These are phyloP conservation scores for Venturia pyrina DNA, from an alignment of 2,329 filamentous ascomycete species.

Conservation along the genomic window DNA sequence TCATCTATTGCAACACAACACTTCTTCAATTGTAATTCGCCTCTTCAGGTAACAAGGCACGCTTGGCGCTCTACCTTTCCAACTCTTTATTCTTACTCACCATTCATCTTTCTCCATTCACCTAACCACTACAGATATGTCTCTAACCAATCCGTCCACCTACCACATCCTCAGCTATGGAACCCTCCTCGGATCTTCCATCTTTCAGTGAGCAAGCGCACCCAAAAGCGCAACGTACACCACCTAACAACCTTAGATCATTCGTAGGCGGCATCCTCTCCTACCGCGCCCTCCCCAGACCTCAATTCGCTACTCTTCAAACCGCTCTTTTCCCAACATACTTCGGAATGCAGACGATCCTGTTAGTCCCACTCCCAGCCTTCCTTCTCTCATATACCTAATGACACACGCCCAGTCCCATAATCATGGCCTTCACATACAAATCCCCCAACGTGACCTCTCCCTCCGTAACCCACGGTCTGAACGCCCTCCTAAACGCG, in stretches of 20 bases:
- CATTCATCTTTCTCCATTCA: background rate
- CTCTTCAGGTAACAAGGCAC: background rate
- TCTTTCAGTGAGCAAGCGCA: slow-evolving; percentile 43
- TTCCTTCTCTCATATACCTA: background rate
- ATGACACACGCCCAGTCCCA: slow-evolving; percentile 33
- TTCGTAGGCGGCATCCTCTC: slow-evolving; percentile 67
- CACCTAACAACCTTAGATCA: slow-evolving; percentile 43
- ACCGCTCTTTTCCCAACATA: slow-evolving; percentile 76
- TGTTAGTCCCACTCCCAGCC: slow-evolving; percentile 23
- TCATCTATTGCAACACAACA: background rate
- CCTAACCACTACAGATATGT: slow-evolving; percentile 14
- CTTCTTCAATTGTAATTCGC: background rate
- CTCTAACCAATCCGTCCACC: slow-evolving; percentile 53
- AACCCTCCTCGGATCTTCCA: slow-evolving; percentile 72
- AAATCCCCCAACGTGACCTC: slow-evolving; percentile 63
- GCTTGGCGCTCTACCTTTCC: background rate
- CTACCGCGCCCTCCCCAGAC: slow-evolving; percentile 65
- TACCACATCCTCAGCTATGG: slow-evolving; percentile 83
- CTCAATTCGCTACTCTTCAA: slow-evolving; percentile 75
- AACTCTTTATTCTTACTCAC: background rate
- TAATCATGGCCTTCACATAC: slow-evolving; percentile 68
- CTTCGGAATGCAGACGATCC: slow-evolving; percentile 70
- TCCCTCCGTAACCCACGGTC: slow-evolving; percentile 48
- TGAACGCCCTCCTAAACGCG: background rate
- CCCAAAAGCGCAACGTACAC: background rate